These are phyloP conservation scores for Calcarisporium arbuscula DNA, from an alignment of 2,329 filamentous ascomycete species.

Conservation along the genomic window DNA sequence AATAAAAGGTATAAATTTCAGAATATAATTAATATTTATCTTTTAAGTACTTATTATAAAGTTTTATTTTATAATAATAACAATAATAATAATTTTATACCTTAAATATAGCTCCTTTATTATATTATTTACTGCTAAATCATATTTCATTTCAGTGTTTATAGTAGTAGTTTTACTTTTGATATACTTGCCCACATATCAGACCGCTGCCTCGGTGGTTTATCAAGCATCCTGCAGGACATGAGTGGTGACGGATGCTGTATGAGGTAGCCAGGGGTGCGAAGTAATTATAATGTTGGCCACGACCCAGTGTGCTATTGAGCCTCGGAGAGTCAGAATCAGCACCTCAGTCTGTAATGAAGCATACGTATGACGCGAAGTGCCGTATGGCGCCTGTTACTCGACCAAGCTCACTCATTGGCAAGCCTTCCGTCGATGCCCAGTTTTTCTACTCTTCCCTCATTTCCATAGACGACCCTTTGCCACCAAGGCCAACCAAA, in stretches of 20 bases:
- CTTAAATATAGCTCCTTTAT: too few relatives aligned
- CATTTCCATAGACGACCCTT: constrained; percentile 79
- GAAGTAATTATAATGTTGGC: neutral
- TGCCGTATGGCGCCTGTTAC: constrained; percentile 49
- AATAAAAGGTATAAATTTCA: too few relatives aligned
- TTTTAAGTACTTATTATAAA: too few relatives aligned
- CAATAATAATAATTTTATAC: too few relatives aligned
- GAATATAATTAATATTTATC: too few relatives aligned
- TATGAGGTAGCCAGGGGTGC: neutral
- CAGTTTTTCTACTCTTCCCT: constrained; percentile 84
- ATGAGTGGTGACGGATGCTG: neutral
- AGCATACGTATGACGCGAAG: constrained; percentile 53
- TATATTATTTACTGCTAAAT: too few relatives aligned
- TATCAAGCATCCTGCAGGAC: neutral
- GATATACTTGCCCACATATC: too few relatives aligned
- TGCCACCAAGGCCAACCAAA: constrained; percentile 60
- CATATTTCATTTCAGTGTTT: too few relatives aligned
- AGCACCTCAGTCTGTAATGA: constrained; percentile 7
- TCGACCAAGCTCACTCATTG: constrained; percentile 32
- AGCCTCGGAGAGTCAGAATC: neutral
- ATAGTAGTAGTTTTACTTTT: too few relatives aligned
- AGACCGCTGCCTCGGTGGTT: neutral
- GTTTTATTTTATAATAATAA: too few relatives aligned
- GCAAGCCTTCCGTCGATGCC: constrained; percentile 54
- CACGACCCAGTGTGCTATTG: neutral